phyloP scores from a whole-genome alignment of 345 rosid species.

The Heritiera fomes region DNA sequence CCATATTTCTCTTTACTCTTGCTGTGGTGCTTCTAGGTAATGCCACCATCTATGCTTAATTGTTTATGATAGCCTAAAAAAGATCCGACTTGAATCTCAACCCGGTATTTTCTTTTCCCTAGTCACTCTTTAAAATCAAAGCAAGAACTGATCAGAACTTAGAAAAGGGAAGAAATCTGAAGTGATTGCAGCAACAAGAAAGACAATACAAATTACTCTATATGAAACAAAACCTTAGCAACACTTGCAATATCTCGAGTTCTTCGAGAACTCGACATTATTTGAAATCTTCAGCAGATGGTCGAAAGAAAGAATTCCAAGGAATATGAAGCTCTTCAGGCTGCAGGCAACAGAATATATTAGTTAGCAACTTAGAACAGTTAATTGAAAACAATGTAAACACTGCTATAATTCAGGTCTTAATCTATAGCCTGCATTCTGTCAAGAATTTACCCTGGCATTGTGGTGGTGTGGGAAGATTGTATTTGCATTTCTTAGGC shows the following conservation, averaged over 20 bases:
- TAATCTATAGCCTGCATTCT: not conserved
- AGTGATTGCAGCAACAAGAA: not conserved
- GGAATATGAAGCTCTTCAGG: not conserved
- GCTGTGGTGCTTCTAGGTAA: not conserved
- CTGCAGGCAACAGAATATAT: not conserved
- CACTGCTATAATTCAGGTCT: too few species aligned
- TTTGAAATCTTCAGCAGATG: not conserved
- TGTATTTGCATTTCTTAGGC: conserved; percentile 52
- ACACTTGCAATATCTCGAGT: not conserved
- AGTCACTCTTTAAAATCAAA: not conserved
- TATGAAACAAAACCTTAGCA: not conserved
- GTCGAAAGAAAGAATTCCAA: not conserved
- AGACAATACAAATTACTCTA: not conserved
- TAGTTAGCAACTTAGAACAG: not conserved
- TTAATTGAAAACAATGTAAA: not conserved
- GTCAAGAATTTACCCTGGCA: conserved; percentile 31
- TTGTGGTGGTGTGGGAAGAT: conserved; percentile 38
- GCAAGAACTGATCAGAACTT: not conserved
- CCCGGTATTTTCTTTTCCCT: too few species aligned
- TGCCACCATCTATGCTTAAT: not conserved
- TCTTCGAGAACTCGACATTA: not conserved
- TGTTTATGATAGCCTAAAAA: not conserved
- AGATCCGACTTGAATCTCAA: not conserved
- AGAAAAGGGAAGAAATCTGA: not conserved
- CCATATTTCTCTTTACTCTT: not conserved